Evolutionary conservation across 306 rosid genomes (phyloP), one percentile per base, ranked within the genome.

Genomic region (Pterocarpus macrocarpus): DNA sequence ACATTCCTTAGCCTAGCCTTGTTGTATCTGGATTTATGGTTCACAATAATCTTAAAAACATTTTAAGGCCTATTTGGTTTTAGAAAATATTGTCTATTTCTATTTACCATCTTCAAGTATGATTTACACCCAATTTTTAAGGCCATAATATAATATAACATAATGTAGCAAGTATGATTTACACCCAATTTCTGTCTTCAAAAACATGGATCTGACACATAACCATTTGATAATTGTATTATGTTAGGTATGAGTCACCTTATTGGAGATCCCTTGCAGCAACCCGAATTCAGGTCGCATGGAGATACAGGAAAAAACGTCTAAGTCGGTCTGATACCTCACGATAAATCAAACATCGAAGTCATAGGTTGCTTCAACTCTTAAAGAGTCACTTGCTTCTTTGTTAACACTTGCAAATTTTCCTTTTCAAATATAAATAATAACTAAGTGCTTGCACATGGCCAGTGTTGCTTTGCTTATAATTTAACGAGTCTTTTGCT

Each of bases 231-330:
- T 52, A 3, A 63, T 52, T 63, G 0, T 44, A 10, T 69, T 28
- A 28, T 82, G 57, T 14, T 41, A 82, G 77, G 90, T 92, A 92
- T 72, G 98, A 92, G 66, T 92, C 97, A 35, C 93, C 92, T 14
- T 92, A 90, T 82, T 94, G 98, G 98, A 89, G 96, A 81, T 55
- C 88, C 16, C 81, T 87, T 30, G 97, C 95, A 8, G 93, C 98
- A 78, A 78, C 64, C 36, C 84, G 87, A 80, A 92, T 94, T 80
- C 96, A 92, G 63, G 97, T 90, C 34, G 96, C 94, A 32, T 94
- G 96, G 97, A 88, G 93, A 82, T 88, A 90, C 83, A 16, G 88
- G 64, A 89, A 47, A 79, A 94, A 87, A 64, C 71, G 94, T 80
- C 86, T 68, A 16, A 77, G 7, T 56, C 90, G 81, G 4, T 85